phyloP scores from a whole-genome alignment of 2,329 filamentous ascomycete genomes.

The Mollisia scopiformis region DNA sequence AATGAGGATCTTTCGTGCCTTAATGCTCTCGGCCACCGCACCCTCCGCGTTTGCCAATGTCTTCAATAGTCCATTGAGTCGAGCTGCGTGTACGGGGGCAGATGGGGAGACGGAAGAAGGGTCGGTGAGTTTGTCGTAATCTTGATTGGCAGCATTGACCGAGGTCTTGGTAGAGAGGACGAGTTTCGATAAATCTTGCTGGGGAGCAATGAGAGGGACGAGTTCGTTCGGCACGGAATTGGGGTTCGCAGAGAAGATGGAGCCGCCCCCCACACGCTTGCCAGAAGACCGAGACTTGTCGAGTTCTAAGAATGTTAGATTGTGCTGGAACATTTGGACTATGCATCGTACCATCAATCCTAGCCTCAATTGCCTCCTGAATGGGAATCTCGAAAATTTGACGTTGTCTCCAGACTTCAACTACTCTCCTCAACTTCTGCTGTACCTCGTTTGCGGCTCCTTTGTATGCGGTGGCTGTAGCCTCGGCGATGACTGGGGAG shows the following conservation, averaged over 20 bases:
- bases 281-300: slow-evolving; percentile 60
- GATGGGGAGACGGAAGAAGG: slow-evolving; percentile 70
- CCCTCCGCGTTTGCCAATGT: slow-evolving; percentile 85
- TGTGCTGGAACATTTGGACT: not conserved
- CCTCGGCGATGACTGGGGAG: slow-evolving; percentile 88
- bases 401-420: slow-evolving; percentile 92
- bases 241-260: slow-evolving; percentile 66
- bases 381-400: slow-evolving; percentile 82
- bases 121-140: slow-evolving; percentile 84
- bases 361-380: slow-evolving; percentile 77
- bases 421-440: slow-evolving; percentile 81
- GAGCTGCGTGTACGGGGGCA: slow-evolving; percentile 88
- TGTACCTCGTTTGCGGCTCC: slow-evolving; percentile 85
- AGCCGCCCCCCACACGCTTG: slow-evolving; percentile 64
- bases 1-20: slow-evolving; percentile 78
- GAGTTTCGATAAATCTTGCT: slow-evolving; percentile 75
- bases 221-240: slow-evolving; percentile 75
- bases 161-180: slow-evolving; percentile 68
- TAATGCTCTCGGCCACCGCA: slow-evolving; percentile 86
- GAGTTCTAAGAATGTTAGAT: slow-evolving; percentile 50
- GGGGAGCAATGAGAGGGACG: slow-evolving; percentile 71
- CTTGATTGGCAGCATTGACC: slow-evolving; percentile 71
- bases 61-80: slow-evolving; percentile 87
- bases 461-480: slow-evolving; percentile 88
- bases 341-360: slow-evolving; percentile 69